phyloP scores from a whole-genome alignment of 345 rosid genomes.

The Ceriops decandra region DNA sequence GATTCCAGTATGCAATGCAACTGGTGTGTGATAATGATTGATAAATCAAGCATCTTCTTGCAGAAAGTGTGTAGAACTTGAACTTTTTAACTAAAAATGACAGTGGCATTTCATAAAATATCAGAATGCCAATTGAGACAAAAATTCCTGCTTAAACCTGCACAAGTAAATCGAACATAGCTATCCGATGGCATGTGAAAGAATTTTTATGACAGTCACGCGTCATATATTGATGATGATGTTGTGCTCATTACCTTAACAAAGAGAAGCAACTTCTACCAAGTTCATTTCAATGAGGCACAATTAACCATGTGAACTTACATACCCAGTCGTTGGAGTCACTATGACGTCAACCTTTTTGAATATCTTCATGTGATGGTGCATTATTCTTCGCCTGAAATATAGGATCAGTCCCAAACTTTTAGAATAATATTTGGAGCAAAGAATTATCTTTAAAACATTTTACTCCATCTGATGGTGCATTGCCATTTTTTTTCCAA shows the following conservation, averaged over 20 bases:
- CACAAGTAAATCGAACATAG: background rate
- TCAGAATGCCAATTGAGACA: background rate
- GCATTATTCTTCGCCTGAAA: constrained; percentile 75
- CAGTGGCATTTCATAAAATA: background rate
- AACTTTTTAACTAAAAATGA: background rate
- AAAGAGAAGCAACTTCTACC: background rate
- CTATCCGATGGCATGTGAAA: background rate
- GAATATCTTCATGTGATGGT: constrained; percentile 77
- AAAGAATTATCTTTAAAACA: background rate
- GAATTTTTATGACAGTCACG: background rate
- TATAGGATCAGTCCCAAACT: constrained; percentile 4
- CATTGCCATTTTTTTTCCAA: too few species aligned
- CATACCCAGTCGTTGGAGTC: constrained; percentile 83
- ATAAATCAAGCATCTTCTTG: background rate
- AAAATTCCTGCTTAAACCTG: background rate
- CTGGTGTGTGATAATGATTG: background rate
- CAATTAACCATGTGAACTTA: background rate
- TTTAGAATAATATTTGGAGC: background rate
- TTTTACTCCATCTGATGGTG: too few species aligned
- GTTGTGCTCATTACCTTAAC: background rate
- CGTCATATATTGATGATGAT: background rate
- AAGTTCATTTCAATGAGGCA: constrained; percentile 1
- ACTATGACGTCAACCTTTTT: constrained; percentile 76
- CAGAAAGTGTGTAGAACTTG: background rate
- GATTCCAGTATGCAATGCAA: background rate